phyloP scores from a whole-genome alignment of 768 basidiomycete species.

The Pleurotus citrinopileatus region DNA sequence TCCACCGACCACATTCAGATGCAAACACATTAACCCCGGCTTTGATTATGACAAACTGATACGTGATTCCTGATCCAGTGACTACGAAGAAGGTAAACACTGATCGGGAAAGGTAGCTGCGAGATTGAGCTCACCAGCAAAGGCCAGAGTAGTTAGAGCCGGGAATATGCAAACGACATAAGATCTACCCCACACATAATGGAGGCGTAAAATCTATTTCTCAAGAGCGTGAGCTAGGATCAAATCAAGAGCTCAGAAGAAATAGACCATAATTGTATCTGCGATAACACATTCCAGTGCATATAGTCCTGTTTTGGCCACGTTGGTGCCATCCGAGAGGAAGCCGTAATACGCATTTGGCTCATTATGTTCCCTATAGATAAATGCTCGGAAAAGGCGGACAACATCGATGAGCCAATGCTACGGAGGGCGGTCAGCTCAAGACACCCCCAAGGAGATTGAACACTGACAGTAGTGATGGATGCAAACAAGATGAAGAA shows the following conservation, averaged over 20 bases:
- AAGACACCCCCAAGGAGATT: neutral
- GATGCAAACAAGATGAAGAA: neutral
- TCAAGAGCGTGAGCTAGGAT: constrained; percentile 12
- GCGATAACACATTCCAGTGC: constrained; percentile 7
- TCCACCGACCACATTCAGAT: constrained; percentile 13
- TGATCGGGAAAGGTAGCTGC: neutral
- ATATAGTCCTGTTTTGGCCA: constrained; percentile 14
- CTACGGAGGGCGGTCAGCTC: constrained; percentile 1
- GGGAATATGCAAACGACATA: constrained; percentile 12
- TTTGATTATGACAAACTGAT: constrained; percentile 12
- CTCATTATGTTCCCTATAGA: constrained; percentile 10
- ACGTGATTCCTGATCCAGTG: constrained; percentile 12
- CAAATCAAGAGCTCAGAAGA: neutral
- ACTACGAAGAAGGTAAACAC: neutral
- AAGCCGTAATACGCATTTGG: constrained; percentile 12
- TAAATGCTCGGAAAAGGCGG: constrained; percentile 16
- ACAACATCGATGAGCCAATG: constrained; percentile 15
- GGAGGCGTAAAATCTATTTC: constrained; percentile 44
- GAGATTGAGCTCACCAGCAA: constrained; percentile 8
- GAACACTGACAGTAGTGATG: neutral
- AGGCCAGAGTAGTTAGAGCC: constrained; percentile 2
- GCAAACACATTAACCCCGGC: constrained; percentile 10
- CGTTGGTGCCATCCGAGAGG: constrained; percentile 12
- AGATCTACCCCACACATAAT: constrained; percentile 17
- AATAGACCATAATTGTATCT: constrained; percentile 15